Base-by-base conservation (phyloP, 2,329 filamentous ascomycete genomes). In the Nigrospora sphaerica region DNA sequence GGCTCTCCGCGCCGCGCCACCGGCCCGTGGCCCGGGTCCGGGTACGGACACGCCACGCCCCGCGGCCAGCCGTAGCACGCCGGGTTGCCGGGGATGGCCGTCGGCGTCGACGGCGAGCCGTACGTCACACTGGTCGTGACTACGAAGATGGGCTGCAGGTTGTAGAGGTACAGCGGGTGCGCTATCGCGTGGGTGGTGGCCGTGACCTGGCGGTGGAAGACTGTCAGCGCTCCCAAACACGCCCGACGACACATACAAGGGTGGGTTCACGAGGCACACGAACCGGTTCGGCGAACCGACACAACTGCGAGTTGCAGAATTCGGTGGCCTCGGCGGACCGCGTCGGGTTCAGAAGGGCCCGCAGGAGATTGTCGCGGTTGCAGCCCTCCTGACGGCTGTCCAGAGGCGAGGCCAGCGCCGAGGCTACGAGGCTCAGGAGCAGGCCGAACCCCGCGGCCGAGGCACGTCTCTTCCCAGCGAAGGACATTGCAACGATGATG, bases 1-100 rank as follows among this genome's bases (percentile, higher is more conserved):
- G 13, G 23, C 10, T 12, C 13, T 14, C 23, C 35, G 12, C 28
- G 28, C 2, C 32, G 17, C 7, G 17, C 35, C 34, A 13, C 16
- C 4, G 34, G 34, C 34, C 70, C 50, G 63, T 66, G 49, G 51
- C 68, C 65, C 48, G 50, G 52, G 17, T 31, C 16, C 10, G 40
- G 40, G n/a, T 42, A 42, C 31, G 31, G 40, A 14, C 40, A 42
- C 13, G n/a, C 0, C n/a, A 33, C 40, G 6, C 40, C 40, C 31
- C 10, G 13, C 7, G 40, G 40, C 40, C 40, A 42, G 31, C 31
- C 40, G 5, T 32, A 42, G 32, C 40, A 42, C 16, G 40, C 40
- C 16, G 31, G 31, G 31, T 32, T 42, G 17, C 42, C 42, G 7
- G 42, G 42, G 14, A 44, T 37, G 33, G 42, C 13, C 11, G 19